A percentile compares a stretch with the other conserved stretches of the same genome.
These are phyloP conservation scores for Cordyceps fumosorosea DNA, from an alignment of 2,329 filamentous ascomycete genomes.

Conservation along the genomic window DNA sequence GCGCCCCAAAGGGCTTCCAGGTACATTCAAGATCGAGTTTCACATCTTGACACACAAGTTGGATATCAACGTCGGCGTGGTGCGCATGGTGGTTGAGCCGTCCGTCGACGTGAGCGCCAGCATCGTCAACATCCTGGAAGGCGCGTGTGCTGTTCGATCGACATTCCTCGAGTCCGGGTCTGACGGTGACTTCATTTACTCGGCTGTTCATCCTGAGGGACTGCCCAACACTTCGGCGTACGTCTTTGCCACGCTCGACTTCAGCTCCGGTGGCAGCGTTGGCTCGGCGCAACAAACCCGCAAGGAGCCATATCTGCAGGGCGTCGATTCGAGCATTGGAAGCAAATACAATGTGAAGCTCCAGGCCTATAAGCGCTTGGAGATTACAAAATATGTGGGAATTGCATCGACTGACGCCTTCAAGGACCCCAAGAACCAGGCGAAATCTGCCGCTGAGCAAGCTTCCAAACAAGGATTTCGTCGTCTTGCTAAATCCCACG, in stretches of 20 bases:
- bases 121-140: constrained; percentile 62
- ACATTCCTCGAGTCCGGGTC: constrained; percentile 50
- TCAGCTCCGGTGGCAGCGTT: constrained; percentile 27
- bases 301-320: constrained; percentile 40
- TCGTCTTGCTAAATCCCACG: constrained; percentile 48
- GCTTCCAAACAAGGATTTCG: constrained; percentile 44
- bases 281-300: constrained; percentile 36
- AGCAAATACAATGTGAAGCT: constrained; percentile 51
- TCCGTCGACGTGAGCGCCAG: constrained; percentile 46
- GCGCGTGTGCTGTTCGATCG: constrained; percentile 59
- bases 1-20: constrained; percentile 42
- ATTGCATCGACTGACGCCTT: constrained; percentile 65
- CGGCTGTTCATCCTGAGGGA: constrained; percentile 56
- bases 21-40: constrained; percentile 54
- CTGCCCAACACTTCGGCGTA: constrained; percentile 54
- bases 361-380: constrained; percentile 43
- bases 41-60: constrained; percentile 60
- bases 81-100: constrained; percentile 53
- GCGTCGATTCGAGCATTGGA: constrained; percentile 58
- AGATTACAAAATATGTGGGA: constrained; percentile 61
- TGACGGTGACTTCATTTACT: constrained; percentile 52
- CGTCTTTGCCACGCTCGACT: constrained; percentile 38
- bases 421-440: constrained; percentile 45
- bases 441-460: constrained; percentile 46
- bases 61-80: constrained; percentile 44